Evolutionary conservation across 2,329 filamentous ascomycete species (phyloP).

Genomic region (Penicillium vulpinum): DNA sequence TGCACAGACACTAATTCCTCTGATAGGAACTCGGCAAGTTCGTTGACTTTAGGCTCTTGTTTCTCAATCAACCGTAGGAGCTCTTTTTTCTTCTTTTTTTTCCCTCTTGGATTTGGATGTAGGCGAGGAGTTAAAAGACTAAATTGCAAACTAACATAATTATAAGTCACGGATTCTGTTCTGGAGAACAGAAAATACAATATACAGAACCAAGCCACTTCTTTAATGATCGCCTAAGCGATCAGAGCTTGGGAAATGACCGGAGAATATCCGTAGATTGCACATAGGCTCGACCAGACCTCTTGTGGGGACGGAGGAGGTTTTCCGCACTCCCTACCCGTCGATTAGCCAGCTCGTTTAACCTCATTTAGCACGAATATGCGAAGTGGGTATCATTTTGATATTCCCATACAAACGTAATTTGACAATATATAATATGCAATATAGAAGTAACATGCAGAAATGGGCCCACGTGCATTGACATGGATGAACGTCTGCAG

Average conservation of each 20-base stretch:
- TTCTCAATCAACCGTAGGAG: background rate
- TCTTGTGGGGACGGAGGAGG: background rate
- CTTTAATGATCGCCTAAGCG: background rate
- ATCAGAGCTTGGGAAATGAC: background rate
- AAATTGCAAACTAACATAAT: too few species aligned
- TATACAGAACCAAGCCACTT: background rate
- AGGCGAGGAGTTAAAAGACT: background rate
- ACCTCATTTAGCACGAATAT: background rate
- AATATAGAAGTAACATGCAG: background rate
- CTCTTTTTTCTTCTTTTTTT: background rate
- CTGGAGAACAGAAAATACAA: background rate
- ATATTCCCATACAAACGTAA: background rate
- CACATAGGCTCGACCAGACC: background rate
- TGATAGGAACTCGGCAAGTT: constrained; percentile 14
- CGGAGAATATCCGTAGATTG: constrained; percentile 2
- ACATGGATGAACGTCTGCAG: constrained; percentile 6
- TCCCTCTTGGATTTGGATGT: background rate
- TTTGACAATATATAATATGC: background rate
- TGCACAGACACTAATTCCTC: constrained; percentile 16
- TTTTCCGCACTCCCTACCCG: background rate
- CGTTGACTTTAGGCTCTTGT: background rate
- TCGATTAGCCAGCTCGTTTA: background rate
- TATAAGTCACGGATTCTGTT: background rate
- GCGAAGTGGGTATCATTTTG: background rate
- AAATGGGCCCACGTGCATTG: constrained; percentile 13